Percentiles rank a stretch among this genome's conserved stretches.
Evolutionary conservation across 2,329 filamentous ascomycete genomes (phyloP).

Genomic region (Neofusicoccum ribis): DNA sequence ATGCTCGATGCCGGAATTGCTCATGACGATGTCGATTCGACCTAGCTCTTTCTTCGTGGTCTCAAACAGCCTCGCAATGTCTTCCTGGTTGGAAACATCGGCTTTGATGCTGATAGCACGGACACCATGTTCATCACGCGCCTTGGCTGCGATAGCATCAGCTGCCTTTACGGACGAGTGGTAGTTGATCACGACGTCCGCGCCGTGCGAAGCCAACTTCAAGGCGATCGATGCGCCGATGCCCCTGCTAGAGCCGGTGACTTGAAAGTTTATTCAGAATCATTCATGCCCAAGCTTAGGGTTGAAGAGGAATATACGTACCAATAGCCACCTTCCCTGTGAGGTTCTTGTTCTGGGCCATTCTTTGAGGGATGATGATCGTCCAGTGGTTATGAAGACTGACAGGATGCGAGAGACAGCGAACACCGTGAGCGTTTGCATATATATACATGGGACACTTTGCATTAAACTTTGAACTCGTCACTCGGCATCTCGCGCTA

Average conservation of each 20-base stretch:
- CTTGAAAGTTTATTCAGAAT: background rate
- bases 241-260: conserved; percentile 42
- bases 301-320: background rate
- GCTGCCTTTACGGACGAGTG: conserved; percentile 32
- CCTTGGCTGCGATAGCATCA: conserved; percentile 31
- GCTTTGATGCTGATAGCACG: conserved; percentile 36
- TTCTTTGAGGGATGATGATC: no score
- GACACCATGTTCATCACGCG: conserved; percentile 37
- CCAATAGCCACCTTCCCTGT: conserved; percentile 2
- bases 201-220: conserved; percentile 43
- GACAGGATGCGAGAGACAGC: no score
- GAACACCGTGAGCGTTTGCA: no score
- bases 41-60: conserved; percentile 42
- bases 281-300: no score
- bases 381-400: no score
- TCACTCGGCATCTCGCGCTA: no score
- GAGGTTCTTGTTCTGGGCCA: background rate
- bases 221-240: conserved; percentile 47
- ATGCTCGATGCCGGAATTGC: conserved; percentile 61
- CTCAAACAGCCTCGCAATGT: conserved; percentile 35
- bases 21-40: conserved; percentile 52
- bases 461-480: no score
- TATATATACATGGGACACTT: no score
- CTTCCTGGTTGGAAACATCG: conserved; percentile 33
- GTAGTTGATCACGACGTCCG: conserved; percentile 53